A percentile compares a stretch with the other conserved stretches of the same genome.
phyloP scores from a whole-genome alignment of 2,329 filamentous ascomycete species.

The Colletotrichum gigasporum region DNA sequence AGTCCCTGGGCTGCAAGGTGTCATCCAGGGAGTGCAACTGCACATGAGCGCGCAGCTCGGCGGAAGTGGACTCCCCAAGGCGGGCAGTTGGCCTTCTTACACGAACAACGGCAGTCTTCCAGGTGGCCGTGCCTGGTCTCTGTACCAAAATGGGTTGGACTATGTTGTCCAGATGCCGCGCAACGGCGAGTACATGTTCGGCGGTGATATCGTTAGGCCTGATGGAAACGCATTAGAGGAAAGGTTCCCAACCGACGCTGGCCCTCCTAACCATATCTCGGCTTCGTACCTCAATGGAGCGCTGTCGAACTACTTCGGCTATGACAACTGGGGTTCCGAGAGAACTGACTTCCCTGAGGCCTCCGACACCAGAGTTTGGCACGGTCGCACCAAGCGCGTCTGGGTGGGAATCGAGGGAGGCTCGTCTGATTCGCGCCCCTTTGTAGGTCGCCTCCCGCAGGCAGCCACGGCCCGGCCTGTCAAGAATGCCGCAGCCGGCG shows the following conservation, averaged over 20 bases:
- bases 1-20: background rate
- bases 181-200: background rate
- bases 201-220: too few species aligned
- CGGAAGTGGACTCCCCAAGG: background rate
- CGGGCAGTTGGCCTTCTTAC: background rate
- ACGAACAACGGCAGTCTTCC: background rate
- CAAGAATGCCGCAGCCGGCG: background rate
- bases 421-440: background rate
- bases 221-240: background rate
- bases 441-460: background rate
- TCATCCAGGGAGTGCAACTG: background rate
- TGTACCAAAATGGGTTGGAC: background rate
- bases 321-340: background rate
- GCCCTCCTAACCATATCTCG: background rate
- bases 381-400: background rate
- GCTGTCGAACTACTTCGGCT: background rate
- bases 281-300: background rate
- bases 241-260: background rate
- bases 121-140: background rate
- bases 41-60: background rate
- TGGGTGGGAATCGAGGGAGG: background rate
- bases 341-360: background rate
- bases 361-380: background rate
- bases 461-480: background rate
- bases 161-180: background rate